These are phyloP conservation scores for Kurtzmaniella quercitrusa DNA, from an alignment of 1,139 yeast genomes.

Conservation along the genomic window DNA sequence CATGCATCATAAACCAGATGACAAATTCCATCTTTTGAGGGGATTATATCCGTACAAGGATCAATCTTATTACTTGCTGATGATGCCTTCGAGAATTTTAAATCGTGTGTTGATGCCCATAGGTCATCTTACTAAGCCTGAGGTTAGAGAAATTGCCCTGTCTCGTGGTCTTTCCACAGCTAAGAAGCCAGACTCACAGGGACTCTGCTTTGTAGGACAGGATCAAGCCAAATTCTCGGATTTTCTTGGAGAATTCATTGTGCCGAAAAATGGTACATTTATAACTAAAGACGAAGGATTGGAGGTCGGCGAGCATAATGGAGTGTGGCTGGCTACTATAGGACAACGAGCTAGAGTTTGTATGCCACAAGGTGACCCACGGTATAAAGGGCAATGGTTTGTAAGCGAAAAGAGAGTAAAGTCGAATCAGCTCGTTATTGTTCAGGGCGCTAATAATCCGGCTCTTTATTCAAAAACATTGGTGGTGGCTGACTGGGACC, in stretches of 20 bases:
- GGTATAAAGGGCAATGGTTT: constrained; percentile 78
- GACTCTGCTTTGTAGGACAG: constrained; percentile 87
- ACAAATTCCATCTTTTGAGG: constrained; percentile 49
- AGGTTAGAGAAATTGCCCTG: constrained; percentile 67
- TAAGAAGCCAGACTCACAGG: constrained; percentile 86
- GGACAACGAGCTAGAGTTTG: constrained; percentile 81
- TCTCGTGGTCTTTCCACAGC: constrained; percentile 56
- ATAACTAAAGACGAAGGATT: constrained; percentile 62
- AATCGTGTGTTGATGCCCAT: constrained; percentile 66
- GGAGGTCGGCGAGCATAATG: constrained; percentile 78
- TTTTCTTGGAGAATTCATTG: constrained; percentile 72
- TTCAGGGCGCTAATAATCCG: constrained; percentile 64
- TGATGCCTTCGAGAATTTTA: constrained; percentile 49
- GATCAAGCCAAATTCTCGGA: constrained; percentile 66
- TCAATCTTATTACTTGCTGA: constrained; percentile 86
- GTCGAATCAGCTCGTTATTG: constrained; percentile 74
- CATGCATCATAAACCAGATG: constrained; percentile 27
- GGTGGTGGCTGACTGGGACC: constrained; percentile 43
- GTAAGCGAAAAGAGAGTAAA: constrained; percentile 64
- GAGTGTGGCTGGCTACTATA: constrained; percentile 91
- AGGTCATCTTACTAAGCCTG: constrained; percentile 71
- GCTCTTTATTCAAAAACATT: constrained; percentile 49
- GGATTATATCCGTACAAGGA: constrained; percentile 66
- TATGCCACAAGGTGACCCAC: constrained; percentile 84
- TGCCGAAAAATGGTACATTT: constrained; percentile 71